Evolutionary conservation across 768 basidiomycete genomes (phyloP), one percentile per base, ranked within the genome.

Genomic region (Suillus bovinus): DNA sequence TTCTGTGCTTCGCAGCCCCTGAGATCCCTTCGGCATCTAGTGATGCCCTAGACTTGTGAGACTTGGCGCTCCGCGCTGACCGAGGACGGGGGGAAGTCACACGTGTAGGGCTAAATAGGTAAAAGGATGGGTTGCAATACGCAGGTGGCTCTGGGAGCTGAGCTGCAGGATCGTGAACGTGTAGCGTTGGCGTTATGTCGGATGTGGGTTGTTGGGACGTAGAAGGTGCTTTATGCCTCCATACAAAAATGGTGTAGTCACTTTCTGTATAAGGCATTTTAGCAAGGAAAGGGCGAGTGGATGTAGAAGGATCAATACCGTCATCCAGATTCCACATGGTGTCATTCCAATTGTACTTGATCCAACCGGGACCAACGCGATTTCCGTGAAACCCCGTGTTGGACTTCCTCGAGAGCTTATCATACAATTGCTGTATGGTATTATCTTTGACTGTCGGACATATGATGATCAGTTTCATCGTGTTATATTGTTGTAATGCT

Each of bases 271-370:
- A 27, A 44, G 34, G n/a, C 29, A 17, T 44, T 17, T n/a, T 24
- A 49, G 58, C 58, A 22, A 59, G 53, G 29, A 42, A 24, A 46
- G 36, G 34, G 38, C n/a, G 50, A 24, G 50, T 29, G 17, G 10
- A 34, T 4, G 39, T 7, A 24, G 39, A 38, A n/a, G 58, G 33
- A 36, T 17, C 72, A 78, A 69, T 69, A 90, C 94, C 94, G 70
- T 98, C 95, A 71, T 96, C 93, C 13, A 98, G 77, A 69, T 91
- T 90, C 92, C 92, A 97, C 55, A 92, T 73, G 0, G 85, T 79
- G 16, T 86, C 84, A 66, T 87, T 86, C 79, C 86, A 95, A 64
- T 90, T 85, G 71, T 98, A 98, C 69, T 94, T 93, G 54, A 96
- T 78, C 86, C 93, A 94, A 39, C 91, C 90, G 17, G 89, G 80